A percentile compares a stretch with the other conserved stretches of the same genome.
These are phyloP conservation scores for Fistulinella cinereoalba DNA, from an alignment of 1,284 basidiomycete species.

Conservation along the genomic window DNA sequence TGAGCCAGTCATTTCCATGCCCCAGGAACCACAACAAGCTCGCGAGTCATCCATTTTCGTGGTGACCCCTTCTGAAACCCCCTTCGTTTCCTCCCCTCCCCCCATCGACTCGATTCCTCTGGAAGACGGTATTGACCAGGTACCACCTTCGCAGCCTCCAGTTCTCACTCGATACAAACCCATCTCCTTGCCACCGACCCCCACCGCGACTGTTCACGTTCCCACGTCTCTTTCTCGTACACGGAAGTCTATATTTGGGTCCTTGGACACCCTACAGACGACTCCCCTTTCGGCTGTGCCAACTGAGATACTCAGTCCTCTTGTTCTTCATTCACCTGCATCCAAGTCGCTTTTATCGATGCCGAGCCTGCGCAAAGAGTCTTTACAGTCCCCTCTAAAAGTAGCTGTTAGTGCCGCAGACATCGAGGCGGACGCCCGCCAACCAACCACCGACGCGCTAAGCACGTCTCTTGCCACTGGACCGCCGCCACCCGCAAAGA, in stretches of 20 bases:
- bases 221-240: constrained; percentile 11
- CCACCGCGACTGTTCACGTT: constrained; percentile 23
- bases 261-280: constrained; percentile 36
- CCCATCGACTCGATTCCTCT: constrained; percentile 8
- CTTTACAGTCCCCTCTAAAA: constrained; percentile 29
- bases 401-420: constrained; percentile 10
- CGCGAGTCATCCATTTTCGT: constrained; percentile 3
- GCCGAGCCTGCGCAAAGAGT: constrained; percentile 23
- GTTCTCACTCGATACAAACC: constrained; percentile 27
- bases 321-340: constrained; percentile 40
- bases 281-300: constrained; percentile 25
- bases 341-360: constrained; percentile 19
- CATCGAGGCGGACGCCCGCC: constrained; percentile 8
- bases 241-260: constrained; percentile 21
- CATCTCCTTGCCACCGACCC: constrained; percentile 32
- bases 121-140: constrained; percentile 12
- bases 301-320: constrained; percentile 48
- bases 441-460: constrained; percentile 3
- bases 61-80: neutral
- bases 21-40: neutral
- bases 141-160: constrained; percentile 22
- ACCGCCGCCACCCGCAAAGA: constrained; percentile 8
- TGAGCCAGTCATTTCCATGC: neutral
- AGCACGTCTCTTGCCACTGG: neutral
- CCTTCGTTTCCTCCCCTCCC: constrained; percentile 17